Evolutionary conservation across 1,139 yeast species (phyloP), one percentile per base, ranked within the genome.

Genomic region (Blastobotrys raffinosifermentans): DNA sequence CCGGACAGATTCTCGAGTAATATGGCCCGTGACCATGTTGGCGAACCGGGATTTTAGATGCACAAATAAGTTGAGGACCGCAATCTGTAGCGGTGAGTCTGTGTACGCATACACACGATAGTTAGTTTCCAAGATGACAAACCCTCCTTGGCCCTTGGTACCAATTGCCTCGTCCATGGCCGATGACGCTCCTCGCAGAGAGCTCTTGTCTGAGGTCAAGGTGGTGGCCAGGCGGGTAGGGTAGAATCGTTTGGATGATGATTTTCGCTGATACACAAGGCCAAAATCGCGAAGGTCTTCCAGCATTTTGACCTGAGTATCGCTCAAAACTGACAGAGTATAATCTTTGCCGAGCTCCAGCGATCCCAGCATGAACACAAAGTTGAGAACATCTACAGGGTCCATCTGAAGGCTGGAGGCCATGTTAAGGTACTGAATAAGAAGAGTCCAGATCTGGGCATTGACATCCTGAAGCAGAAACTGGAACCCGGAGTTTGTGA

Each of bases 171-270:
- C 56, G 7, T 55, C 58, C 52, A 57, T 49, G 4, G 60, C 53
- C 16, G 46, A 43, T 17, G 57, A 43, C 10, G 54, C 60, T 2
- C 57, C 45, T 34, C 56, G 38, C 5, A 50, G 37, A 0, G 69
- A 59, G 3, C 66, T 62, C 5, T 58, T 72, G 50, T 89, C 97
- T 0, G 96, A 82, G 0, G 96, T 89, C 41, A 91, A 68, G 10
- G 94, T 83, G 0, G 96, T 85, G 1, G 97, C 95, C 36, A 91
- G 63, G 48, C 95, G 67, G 0, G 98, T 89, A 1, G 98, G 97
- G 54, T 85, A 89, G 55, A 87, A 89, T 31, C 86, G 65, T 32
- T 72, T 65, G 2, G 81, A 72, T 19, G 71, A 68, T 20, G 77
- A 72, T 30, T 74, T 69, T 36, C 82, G 69, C 53, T 83, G 94